Evolutionary conservation across 2,329 filamentous ascomycete genomes (phyloP), one percentile per base, ranked within the genome.

Genomic region (Chrysoporthe deuterocubensis): DNA sequence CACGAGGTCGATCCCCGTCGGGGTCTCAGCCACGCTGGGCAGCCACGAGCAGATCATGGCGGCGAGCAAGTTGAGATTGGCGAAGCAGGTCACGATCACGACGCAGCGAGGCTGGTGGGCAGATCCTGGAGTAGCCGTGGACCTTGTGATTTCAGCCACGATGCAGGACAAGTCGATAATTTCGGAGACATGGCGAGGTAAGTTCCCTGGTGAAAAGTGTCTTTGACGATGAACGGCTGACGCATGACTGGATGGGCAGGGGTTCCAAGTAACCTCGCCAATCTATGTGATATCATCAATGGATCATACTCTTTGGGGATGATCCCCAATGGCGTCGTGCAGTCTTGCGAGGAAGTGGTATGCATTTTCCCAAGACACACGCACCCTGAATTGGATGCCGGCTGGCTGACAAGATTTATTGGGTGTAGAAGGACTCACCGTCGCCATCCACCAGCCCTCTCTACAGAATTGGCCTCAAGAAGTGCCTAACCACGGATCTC

Each of bases 41-140:
- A 52, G 48, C 48, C 48, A 52, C 48, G 48, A 52, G 48, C 9
- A 52, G 9, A 52, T 52, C 48, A 52, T 52, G 48, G 48, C 16
- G 16, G 48, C 48, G 21, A 52, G 11, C 6, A 52, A 52, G 48
- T 21, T 52, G 48, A 52, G 48, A 18, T 21, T 52, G 48, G 48
- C 48, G 7, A 52, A 52, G 16, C 48, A 18, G 7, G 16, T 52
- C 48, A 52, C 48, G 7, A 52, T 52, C 16, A 52, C 16, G 16
- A 52, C 48, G 48, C 48, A 52, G 16, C 48, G 48, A 7, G 18
- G 48, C 16, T 7, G 21, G 16, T 18, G 48, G 48, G 48, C 48
- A 21, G 48, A 52, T 52, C 48, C 48, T 7, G 9, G 16, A 3
- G 48, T 52, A 21, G 48, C 48, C 7, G 48, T 52, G 48, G 48